Evolutionary conservation across 768 basidiomycete genomes (phyloP).

Genomic region (Termitomyces sp.): DNA sequence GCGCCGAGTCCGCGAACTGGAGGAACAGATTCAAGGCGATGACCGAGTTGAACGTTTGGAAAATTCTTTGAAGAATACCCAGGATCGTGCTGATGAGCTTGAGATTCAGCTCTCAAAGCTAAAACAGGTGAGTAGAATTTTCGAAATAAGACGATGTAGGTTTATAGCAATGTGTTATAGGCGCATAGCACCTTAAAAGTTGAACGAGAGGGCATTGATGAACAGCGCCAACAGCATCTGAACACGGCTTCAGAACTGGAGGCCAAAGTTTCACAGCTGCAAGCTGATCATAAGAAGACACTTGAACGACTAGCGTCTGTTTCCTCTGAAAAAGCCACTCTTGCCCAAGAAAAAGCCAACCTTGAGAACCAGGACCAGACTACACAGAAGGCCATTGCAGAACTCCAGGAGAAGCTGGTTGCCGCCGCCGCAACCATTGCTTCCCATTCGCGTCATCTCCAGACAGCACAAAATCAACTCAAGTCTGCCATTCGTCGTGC

Average conservation of each 20-base stretch:
- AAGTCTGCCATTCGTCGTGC: constrained; percentile 63
- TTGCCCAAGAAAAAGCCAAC: constrained; percentile 48
- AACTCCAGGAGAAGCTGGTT: constrained; percentile 59
- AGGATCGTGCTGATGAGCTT: constrained; percentile 79
- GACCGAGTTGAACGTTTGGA: constrained; percentile 78
- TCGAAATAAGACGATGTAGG: neutral
- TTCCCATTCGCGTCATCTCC: constrained; percentile 52
- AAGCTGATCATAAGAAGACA: constrained; percentile 35
- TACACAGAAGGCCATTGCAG: constrained; percentile 44
- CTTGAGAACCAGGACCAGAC: constrained; percentile 48
- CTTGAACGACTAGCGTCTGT: constrained; percentile 44
- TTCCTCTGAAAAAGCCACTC: constrained; percentile 43
- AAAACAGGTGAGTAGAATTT: constrained; percentile 56
- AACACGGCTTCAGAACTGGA: constrained; percentile 49
- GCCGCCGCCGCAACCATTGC: constrained; percentile 55
- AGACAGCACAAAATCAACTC: constrained; percentile 64
- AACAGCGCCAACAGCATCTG: constrained; percentile 39
- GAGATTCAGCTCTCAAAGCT: constrained; percentile 80
- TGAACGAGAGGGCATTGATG: constrained; percentile 58
- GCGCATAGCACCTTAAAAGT: constrained; percentile 53
- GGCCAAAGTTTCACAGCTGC: constrained; percentile 45
- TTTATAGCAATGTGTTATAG: constrained; percentile 33
- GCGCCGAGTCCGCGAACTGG: constrained; percentile 65
- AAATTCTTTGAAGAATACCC: constrained; percentile 69
- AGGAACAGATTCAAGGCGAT: constrained; percentile 82